These are phyloP conservation scores for Populus simonii DNA, from an alignment of 345 rosid genomes.

Conservation along the genomic window DNA sequence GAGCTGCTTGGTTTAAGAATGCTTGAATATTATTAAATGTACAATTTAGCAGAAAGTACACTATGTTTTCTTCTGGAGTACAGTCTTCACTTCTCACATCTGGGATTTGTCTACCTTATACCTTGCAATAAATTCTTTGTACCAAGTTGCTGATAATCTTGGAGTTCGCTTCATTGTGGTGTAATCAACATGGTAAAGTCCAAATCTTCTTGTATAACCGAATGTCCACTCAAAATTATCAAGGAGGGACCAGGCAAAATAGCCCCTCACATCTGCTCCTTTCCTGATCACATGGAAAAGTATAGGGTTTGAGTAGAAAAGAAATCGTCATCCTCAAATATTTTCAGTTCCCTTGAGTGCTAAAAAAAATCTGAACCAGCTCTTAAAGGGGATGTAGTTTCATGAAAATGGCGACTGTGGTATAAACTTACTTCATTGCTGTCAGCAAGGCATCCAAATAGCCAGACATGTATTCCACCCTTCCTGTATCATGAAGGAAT, in stretches of 20 bases:
- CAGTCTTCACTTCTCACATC: not conserved
- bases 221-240: conserved; percentile 73
- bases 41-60: no score
- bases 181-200: conserved; percentile 58
- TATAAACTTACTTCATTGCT: conserved; percentile 46
- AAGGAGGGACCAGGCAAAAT: conserved; percentile 69
- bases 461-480: conserved; percentile 52
- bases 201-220: conserved; percentile 55
- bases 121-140: conserved; percentile 39
- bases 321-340: no score
- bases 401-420: not conserved
- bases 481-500: conserved; percentile 38
- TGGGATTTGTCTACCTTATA: conserved; percentile 21
- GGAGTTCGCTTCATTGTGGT: conserved; percentile 54
- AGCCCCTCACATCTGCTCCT: conserved; percentile 77
- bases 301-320: not conserved
- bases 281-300: conserved; percentile 33
- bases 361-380: not conserved
- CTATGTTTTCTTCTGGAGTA: no score
- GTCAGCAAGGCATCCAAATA: conserved; percentile 42
- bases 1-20: no score
- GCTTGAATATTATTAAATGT: no score
- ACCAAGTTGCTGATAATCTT: conserved; percentile 64
- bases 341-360: no score
- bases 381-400: no score